Evolutionary conservation across 768 basidiomycete species (phyloP).

Genomic region (Suillus clintonianus): DNA sequence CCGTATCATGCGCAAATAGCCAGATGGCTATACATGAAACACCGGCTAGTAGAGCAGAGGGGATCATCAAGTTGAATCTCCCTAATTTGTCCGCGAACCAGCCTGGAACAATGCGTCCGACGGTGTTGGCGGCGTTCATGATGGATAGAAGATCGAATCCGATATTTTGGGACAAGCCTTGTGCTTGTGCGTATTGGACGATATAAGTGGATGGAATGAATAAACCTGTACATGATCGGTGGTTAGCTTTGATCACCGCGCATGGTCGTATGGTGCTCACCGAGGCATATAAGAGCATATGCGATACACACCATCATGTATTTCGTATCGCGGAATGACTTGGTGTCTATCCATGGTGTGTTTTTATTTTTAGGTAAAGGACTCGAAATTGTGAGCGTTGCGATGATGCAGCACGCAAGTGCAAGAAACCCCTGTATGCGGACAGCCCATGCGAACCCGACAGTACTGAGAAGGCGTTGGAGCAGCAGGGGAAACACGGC

Average conservation of each 20-base stretch:
- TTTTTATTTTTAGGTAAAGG: not conserved
- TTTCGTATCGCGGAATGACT: not conserved
- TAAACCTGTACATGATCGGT: not conserved
- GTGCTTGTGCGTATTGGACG: slow-evolving; percentile 1
- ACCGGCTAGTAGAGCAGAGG: not conserved
- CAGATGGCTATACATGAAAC: not conserved
- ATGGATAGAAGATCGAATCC: slow-evolving; percentile 2
- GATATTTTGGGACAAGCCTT: not conserved
- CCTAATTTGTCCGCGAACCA: slow-evolving; percentile 1
- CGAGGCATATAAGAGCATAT: slow-evolving; percentile 1
- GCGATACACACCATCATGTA: not conserved
- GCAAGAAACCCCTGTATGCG: slow-evolving; percentile 11
- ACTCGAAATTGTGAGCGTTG: slow-evolving; percentile 2
- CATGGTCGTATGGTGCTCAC: not conserved
- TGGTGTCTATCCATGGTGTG: slow-evolving; percentile 1
- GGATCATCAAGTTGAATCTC: slow-evolving; percentile 1
- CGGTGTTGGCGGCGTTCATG: not conserved
- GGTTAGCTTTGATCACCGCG: not conserved
- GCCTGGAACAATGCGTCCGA: slow-evolving; percentile 3
- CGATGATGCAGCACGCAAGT: slow-evolving; percentile 1
- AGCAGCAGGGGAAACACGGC: not conserved
- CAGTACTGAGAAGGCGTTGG: slow-evolving; percentile 14
- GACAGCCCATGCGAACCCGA: slow-evolving; percentile 28
- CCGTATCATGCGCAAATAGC: not conserved
- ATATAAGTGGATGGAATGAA: slow-evolving; percentile 5